Conservation (phyloP, 176 grass and related monocot genomes). For the Lolium perenne region DNA sequence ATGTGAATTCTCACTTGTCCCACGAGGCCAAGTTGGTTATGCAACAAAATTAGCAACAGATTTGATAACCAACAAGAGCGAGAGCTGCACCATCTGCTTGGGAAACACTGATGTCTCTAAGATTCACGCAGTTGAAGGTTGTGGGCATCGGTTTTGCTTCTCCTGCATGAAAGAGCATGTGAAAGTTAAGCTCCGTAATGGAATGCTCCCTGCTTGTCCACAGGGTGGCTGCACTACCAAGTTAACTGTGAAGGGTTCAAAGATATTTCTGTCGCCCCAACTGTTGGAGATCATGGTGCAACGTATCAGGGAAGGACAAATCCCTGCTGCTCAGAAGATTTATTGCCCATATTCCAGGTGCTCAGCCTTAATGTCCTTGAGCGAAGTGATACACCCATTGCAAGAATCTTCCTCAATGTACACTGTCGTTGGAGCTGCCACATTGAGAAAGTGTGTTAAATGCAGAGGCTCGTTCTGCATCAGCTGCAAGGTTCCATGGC, state of each 20-base stretch:
- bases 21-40: conserved; percentile 42
- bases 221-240: conserved; percentile 69
- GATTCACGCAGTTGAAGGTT: conserved; percentile 63
- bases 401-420: conserved; percentile 57
- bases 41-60: conserved; percentile 68
- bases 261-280: conserved; percentile 49
- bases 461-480: conserved; percentile 71
- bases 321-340: conserved; percentile 67
- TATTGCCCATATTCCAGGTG: conserved; percentile 78
- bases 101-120: conserved; percentile 63
- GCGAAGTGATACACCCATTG: conserved; percentile 49
- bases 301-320: conserved; percentile 68
- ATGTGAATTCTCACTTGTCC: conserved; percentile 49
- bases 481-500: conserved; percentile 81
- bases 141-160: conserved; percentile 76
- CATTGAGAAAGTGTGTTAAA: conserved; percentile 68
- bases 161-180: conserved; percentile 83
- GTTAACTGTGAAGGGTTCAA: conserved; percentile 60
- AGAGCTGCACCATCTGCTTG: conserved; percentile 81
- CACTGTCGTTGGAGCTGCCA: conserved; percentile 35
- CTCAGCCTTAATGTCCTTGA: conserved; percentile 66
- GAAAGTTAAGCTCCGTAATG: conserved; percentile 65
- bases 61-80: conserved; percentile 50
- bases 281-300: conserved; percentile 66
- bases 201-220: conserved; percentile 68